phyloP scores from a whole-genome alignment of 2,329 filamentous ascomycete genomes.

The Harringtonia aguacate region DNA sequence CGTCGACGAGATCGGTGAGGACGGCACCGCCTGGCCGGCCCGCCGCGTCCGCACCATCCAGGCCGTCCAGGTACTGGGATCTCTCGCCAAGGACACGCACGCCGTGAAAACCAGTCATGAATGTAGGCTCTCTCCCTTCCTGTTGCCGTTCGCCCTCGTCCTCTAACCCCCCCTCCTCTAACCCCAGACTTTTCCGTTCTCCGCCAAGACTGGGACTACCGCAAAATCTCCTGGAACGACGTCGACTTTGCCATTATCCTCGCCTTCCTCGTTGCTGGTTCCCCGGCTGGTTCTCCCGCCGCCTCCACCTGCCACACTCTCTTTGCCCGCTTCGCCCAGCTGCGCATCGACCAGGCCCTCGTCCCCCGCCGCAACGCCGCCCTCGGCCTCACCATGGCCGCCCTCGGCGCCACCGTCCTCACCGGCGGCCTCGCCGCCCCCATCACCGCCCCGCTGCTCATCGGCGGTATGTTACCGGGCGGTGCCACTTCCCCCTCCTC shows the following conservation, averaged over 20 bases:
- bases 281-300: background rate
- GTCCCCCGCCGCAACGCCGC: background rate
- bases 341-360: background rate
- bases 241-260: background rate
- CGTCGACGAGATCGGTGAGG: background rate
- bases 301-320: background rate
- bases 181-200: background rate
- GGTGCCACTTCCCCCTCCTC: background rate
- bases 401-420: background rate
- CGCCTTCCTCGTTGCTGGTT: background rate
- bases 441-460: too few relatives aligned
- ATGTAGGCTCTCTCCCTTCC: background rate
- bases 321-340: background rate
- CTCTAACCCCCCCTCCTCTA: too few relatives aligned
- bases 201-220: background rate
- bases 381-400: background rate
- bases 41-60: background rate
- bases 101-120: background rate
- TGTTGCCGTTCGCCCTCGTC: too few relatives aligned
- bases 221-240: background rate
- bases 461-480: too few relatives aligned
- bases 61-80: background rate
- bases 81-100: background rate
- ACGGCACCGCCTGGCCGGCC: background rate
- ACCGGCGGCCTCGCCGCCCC: background rate